phyloP scores from a whole-genome alignment of 805 yeast genomes.

The Wickerhamomyces chaumierensis region DNA sequence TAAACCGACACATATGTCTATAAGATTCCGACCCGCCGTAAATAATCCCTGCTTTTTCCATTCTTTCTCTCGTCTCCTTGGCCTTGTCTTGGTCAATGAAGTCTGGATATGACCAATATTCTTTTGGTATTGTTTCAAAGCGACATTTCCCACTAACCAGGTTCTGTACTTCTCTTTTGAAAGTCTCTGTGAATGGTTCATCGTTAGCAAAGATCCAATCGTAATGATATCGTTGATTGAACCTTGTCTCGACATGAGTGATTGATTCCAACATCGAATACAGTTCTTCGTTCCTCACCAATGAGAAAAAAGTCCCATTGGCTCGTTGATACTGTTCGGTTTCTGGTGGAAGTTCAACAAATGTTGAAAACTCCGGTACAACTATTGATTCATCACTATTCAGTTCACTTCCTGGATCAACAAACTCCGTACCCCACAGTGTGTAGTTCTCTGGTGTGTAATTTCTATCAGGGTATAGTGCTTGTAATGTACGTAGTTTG shows the following conservation, averaged over 20 bases:
- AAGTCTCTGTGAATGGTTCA: constrained; percentile 43
- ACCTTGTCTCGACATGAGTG: constrained; percentile 52
- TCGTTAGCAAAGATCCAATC: constrained; percentile 76
- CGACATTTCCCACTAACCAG: constrained; percentile 44
- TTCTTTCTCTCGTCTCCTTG: constrained; percentile 27
- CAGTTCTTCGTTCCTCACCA: constrained; percentile 61
- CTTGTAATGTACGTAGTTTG: constrained; percentile 13
- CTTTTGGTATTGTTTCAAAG: constrained; percentile 47
- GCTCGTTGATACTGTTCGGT: constrained; percentile 25
- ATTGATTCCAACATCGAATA: constrained; percentile 46
- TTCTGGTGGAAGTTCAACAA: constrained; percentile 3
- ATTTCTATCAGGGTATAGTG: constrained; percentile 15
- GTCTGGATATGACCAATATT: constrained; percentile 59
- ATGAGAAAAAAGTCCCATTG: constrained; percentile 58
- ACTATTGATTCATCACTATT: too few relatives aligned
- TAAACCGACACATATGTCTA: constrained; percentile 52
- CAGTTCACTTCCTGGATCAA: constrained; percentile 11
- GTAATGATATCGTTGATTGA: constrained; percentile 48
- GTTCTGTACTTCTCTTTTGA: constrained; percentile 32
- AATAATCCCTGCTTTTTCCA: constrained; percentile 32
- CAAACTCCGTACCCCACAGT: constrained; percentile 2
- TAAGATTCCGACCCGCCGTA: constrained; percentile 55
- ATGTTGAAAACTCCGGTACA: too few relatives aligned
- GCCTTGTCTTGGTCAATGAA: constrained; percentile 45
- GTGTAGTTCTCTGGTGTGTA: constrained; percentile 14